Evolutionary conservation across 2,329 filamentous ascomycete species (phyloP), one percentile per base, ranked within the genome.

Genomic region (Aureobasidium sp.): DNA sequence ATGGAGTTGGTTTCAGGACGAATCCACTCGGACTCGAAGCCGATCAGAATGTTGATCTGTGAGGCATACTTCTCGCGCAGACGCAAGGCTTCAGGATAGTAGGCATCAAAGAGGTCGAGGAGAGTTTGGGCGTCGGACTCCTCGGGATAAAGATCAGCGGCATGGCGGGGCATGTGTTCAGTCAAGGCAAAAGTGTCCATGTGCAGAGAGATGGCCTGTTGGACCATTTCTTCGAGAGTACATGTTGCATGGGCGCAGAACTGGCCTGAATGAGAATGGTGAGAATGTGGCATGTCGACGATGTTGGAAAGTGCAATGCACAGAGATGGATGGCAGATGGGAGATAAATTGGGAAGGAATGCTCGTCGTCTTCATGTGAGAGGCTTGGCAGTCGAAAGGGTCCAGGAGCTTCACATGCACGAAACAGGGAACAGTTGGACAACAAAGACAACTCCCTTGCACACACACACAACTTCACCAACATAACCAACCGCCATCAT

Each of bases 201-300:
- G 47, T 88, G 87, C 64, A 88, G 81, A 52, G 81, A 75, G 67
- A 97, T 90, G 66, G 93, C 93, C 14, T 86, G 83, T 70, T 86
- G 83, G 68, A 97, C 79, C 53, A 97, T 84, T 66, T 91, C 86
- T 74, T 97, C 93, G 11, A 99, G 83, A 22, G 85, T 82, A 72
- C 96, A 85, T 71, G 88, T 85, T 56, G 94, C 94, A 78, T 99
- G 94, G 11, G 87, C 87, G 78, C 94, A 99, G 79, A 99, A 99
- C 74, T 99, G 90, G 66, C 94, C 94, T 40, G 94, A 97, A 77
- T 99, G 94, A 71, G 91, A 96, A 76, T 99, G 94, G 80, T 97
- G 95, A 5, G 94, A 95, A 78, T 96, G 96, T 1, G 93, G 92
- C 94, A 97, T 58, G 58, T 27, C 54, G 24, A 97, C 97, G 24